Conservation (phyloP, 768 basidiomycete species). For the Tremella fuciformis region DNA sequence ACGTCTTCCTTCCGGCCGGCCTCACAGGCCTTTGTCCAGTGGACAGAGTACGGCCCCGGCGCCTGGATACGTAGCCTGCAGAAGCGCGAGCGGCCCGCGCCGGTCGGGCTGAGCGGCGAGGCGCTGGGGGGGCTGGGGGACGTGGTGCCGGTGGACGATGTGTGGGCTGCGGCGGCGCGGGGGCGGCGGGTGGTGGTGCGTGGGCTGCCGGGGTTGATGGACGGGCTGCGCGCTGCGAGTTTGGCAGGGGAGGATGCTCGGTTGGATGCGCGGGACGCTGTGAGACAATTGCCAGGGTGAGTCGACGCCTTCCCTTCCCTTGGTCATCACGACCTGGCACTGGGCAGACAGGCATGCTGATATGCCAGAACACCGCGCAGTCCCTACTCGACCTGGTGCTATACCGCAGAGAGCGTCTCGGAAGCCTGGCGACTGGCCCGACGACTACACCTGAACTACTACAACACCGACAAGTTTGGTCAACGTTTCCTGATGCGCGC, state of each 20-base stretch:
- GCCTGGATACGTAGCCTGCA: too few relatives aligned
- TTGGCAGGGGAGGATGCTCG: slow-evolving; percentile 4
- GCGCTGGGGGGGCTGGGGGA: too few relatives aligned
- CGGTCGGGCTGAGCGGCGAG: not conserved
- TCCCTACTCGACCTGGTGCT: slow-evolving; percentile 2
- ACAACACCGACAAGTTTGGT: not conserved
- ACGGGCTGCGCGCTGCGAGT: not conserved
- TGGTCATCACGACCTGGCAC: too few relatives aligned
- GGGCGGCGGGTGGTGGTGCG: not conserved
- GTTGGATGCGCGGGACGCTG: slow-evolving; percentile 4
- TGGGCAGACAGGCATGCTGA: not conserved
- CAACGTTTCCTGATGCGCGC: not conserved
- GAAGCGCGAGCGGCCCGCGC: not conserved
- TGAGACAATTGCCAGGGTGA: slow-evolving; percentile 8
- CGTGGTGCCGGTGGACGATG: too few relatives aligned
- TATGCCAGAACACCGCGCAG: not conserved
- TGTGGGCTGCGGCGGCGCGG: not conserved
- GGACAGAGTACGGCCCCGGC: too few relatives aligned
- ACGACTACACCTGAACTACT: not conserved
- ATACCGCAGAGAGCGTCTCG: slow-evolving; percentile 1
- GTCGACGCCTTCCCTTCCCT: not conserved
- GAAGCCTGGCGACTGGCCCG: not conserved
- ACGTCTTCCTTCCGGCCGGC: too few relatives aligned
- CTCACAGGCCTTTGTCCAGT: too few relatives aligned
- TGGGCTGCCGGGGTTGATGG: not conserved